phyloP scores from a whole-genome alignment of 495 filamentous ascomycete species.

The Penicillium turbatum region DNA sequence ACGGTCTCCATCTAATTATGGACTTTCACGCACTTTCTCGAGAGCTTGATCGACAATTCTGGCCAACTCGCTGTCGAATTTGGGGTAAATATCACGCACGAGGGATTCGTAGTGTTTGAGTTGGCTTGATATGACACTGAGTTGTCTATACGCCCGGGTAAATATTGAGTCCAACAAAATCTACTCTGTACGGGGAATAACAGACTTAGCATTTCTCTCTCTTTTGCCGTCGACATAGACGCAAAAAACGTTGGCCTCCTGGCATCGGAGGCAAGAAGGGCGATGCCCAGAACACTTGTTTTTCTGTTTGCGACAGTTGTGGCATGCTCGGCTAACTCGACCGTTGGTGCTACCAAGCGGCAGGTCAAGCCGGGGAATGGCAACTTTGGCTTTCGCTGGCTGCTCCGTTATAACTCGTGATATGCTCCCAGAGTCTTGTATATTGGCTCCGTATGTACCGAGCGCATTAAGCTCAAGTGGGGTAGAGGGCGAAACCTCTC shows the following conservation, averaged over 20 bases:
- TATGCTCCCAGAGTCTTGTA: not conserved
- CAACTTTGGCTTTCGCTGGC: not conserved
- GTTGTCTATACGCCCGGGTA: conserved; percentile 27
- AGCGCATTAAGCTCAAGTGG: not conserved
- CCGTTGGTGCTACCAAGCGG: not conserved
- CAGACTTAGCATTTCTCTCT: conserved; percentile 4
- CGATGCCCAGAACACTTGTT: conserved; percentile 7
- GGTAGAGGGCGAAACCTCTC: not conserved
- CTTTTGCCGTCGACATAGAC: conserved; percentile 2
- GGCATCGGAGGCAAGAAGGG: not conserved
- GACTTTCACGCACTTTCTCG: not conserved
- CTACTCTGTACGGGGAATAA: not conserved
- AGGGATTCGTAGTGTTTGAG: conserved; percentile 23
- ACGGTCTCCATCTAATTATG: not conserved
- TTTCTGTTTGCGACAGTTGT: conserved; percentile 4
- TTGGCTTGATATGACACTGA: conserved; percentile 8
- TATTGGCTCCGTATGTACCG: not conserved
- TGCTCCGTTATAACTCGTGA: not conserved
- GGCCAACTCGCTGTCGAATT: conserved; percentile 23
- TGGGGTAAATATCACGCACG: conserved; percentile 29
- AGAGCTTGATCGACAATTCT: conserved; percentile 29
- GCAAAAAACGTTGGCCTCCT: not conserved
- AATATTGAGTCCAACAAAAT: not conserved
- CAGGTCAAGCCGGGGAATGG: conserved; percentile 3
- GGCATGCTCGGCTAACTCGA: conserved; percentile 6